Percentiles rank a stretch among this genome's conserved stretches.
Evolutionary conservation across 2,329 filamentous ascomycete genomes (phyloP).

Genomic region (Colletotrichum sp.): DNA sequence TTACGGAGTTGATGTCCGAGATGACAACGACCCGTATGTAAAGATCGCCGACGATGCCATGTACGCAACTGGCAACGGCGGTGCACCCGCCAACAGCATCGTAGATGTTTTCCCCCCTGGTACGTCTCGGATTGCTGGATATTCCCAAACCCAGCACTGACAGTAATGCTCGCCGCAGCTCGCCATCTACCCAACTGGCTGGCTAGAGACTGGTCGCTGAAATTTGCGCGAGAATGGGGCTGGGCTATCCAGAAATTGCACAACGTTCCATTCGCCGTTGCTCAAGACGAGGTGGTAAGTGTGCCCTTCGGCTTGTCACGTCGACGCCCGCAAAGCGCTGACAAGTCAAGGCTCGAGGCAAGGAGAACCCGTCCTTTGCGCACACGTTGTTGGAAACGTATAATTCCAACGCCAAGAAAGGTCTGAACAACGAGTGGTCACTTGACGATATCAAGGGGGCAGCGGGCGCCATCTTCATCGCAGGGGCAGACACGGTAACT

Average conservation of each 20-base stretch:
- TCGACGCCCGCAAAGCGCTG: slow-evolving; percentile 12
- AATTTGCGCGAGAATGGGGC: slow-evolving; percentile 36
- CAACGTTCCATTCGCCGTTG: slow-evolving; percentile 34
- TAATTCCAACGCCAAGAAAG: slow-evolving; percentile 3
- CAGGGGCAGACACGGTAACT: slow-evolving; percentile 49
- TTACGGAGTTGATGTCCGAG: slow-evolving; percentile 32
- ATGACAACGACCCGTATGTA: slow-evolving; percentile 33
- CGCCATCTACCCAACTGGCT: slow-evolving; percentile 45
- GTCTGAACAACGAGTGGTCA: slow-evolving; percentile 14
- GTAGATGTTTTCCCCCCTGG: slow-evolving; percentile 54
- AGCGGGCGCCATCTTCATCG: slow-evolving; percentile 51
- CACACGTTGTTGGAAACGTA: slow-evolving; percentile 17
- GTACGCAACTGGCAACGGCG: slow-evolving; percentile 32
- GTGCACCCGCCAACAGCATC: slow-evolving; percentile 38
- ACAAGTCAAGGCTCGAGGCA: slow-evolving; percentile 14
- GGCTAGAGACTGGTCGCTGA: slow-evolving; percentile 33
- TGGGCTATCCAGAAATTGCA: slow-evolving; percentile 38
- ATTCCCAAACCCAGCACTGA: slow-evolving; percentile 12
- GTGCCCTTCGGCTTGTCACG: background rate
- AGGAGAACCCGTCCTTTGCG: slow-evolving; percentile 18
- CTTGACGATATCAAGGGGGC: slow-evolving; percentile 52
- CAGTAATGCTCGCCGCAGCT: slow-evolving; percentile 33
- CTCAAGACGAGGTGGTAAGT: slow-evolving; percentile 30
- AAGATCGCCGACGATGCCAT: slow-evolving; percentile 27
- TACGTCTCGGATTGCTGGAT: slow-evolving; percentile 19